Base-by-base conservation (phyloP, 495 filamentous ascomycete species). In the Hypomontagnella submonticulosa region DNA sequence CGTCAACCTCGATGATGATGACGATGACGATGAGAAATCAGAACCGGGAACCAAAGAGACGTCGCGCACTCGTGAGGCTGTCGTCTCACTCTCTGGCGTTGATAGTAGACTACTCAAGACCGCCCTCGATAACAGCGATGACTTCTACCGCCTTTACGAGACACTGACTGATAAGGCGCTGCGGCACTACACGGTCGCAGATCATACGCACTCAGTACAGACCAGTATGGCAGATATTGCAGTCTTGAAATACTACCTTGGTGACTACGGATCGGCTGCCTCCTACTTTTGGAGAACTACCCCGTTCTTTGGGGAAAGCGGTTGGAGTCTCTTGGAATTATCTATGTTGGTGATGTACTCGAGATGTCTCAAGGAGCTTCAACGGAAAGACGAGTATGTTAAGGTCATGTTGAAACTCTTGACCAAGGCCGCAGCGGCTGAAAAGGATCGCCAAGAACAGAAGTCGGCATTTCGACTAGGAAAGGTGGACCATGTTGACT, bases 261-360 rank as follows among this genome's bases (percentile, higher is more conserved):
- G 82, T 15, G 90, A 97, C 63, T 94, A 88, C 73, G 81, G 73
- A 9, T 83, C 86, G 10, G 93, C 94, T 10, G 89, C 91, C 1
- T 86, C 83, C 2, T 93, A 91, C 69, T 93, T 98, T 72, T 86
- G 88, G 69, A 83, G 87, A n/a, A 85, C 93, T 55, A 89, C 90
- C 6, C 89, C 92, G 1, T 90, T 92, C 66, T 97, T 95, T 71
- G 90, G 88, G 0, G 89, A 89, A 48, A 87, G 85, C 63, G 83
- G 88, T 12, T 99, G 95, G 95, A 85, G 81, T 40, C 75, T 89
- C 4, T 80, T 97, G 10, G 92, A 97, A 71, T 83, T 90, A 9
- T 87, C 86, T 1, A 90, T 97, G 84, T 80, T 99, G 23, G 84
- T 91, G 48, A 88, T 97, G 83, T 92, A 96, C 73, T 88, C 92